Percentiles rank a stretch among this genome's conserved stretches.
phyloP scores from a whole-genome alignment of 2,329 filamentous ascomycete genomes.

The Mollisiaceae sp. region DNA sequence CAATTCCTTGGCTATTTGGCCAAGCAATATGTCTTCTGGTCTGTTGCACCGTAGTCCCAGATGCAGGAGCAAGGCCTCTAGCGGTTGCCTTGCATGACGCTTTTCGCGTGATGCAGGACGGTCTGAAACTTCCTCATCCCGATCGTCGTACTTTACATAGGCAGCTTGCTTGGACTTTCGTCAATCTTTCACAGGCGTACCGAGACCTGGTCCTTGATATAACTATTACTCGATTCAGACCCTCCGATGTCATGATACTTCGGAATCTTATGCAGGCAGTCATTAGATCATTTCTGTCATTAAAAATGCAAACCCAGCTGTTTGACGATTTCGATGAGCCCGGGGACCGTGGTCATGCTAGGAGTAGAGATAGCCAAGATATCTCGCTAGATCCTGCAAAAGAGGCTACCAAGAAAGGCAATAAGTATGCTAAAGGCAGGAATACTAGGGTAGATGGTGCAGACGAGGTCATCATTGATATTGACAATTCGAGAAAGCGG shows the following conservation, averaged over 20 bases:
- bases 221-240: constrained; percentile 58
- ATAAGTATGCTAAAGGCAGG: background rate
- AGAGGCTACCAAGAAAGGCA: background rate
- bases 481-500: constrained; percentile 39
- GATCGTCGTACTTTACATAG: constrained; percentile 47
- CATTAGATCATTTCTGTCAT: constrained; percentile 57
- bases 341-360: background rate
- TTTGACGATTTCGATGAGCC: constrained; percentile 45
- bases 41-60: constrained; percentile 55
- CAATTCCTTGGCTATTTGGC: constrained; percentile 60
- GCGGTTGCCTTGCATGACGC: constrained; percentile 54
- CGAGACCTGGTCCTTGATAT: constrained; percentile 62
- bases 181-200: constrained; percentile 60
- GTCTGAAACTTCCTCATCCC: constrained; percentile 46
- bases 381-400: background rate
- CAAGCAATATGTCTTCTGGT: constrained; percentile 58
- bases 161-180: constrained; percentile 56
- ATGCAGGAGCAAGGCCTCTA: constrained; percentile 59
- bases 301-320: constrained; percentile 55
- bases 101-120: constrained; percentile 52
- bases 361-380: background rate
- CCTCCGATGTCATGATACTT: constrained; percentile 54
- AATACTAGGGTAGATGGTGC: background rate
- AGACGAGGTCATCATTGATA: constrained; percentile 44
- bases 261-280: constrained; percentile 61